Evolutionary conservation across 2,329 filamentous ascomycete genomes (phyloP).

Genomic region (Penicillium nordicum): DNA sequence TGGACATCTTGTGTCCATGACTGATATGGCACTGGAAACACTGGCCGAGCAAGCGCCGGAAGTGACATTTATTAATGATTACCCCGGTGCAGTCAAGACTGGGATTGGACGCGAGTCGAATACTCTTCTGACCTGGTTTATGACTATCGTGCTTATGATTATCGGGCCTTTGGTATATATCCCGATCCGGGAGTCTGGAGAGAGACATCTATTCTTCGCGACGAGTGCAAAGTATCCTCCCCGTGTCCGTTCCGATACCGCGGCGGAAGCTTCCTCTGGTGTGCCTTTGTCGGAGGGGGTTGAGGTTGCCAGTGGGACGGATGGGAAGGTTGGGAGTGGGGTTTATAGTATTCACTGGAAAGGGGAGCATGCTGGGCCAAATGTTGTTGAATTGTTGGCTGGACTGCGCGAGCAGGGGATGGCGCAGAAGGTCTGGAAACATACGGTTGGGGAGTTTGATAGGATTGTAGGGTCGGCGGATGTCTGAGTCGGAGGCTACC

Average conservation of each 20-base stretch:
- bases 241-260: not conserved
- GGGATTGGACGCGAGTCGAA: constrained; percentile 31
- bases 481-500: not conserved
- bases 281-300: constrained; percentile 18
- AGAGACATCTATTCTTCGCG: constrained; percentile 45
- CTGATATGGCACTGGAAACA: constrained; percentile 49
- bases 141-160: constrained; percentile 26
- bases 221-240: constrained; percentile 37
- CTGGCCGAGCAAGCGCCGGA: constrained; percentile 47
- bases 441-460: constrained; percentile 26
- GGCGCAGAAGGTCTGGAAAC: constrained; percentile 31
- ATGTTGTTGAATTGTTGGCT: constrained; percentile 23
- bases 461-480: constrained; percentile 1
- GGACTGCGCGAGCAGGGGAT: constrained; percentile 29
- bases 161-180: constrained; percentile 24
- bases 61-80: constrained; percentile 49
- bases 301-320: constrained; percentile 17
- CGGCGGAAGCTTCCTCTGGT: constrained; percentile 3
- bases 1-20: constrained; percentile 48
- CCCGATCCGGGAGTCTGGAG: constrained; percentile 40
- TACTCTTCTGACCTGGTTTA: not conserved
- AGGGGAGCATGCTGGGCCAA: constrained; percentile 11
- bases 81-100: constrained; percentile 48
- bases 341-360: constrained; percentile 29
- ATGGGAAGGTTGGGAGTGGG: constrained; percentile 30